These are phyloP conservation scores for Mycena alexandri DNA, from an alignment of 768 basidiomycete species.

Conservation along the genomic window DNA sequence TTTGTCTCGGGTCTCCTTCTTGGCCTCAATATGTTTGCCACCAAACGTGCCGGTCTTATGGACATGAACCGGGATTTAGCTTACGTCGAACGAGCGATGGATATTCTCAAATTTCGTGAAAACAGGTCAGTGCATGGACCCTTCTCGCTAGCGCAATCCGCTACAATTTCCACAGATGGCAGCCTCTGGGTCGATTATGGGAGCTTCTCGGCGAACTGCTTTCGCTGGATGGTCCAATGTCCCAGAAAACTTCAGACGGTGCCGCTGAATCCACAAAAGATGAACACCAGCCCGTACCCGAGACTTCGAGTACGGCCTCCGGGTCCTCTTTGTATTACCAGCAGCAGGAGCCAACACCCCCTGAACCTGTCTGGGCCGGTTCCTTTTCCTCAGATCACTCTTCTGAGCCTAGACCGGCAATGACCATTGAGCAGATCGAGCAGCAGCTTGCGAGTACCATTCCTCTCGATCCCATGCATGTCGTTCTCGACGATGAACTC, in stretches of 20 bases:
- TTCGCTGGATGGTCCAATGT: constrained; percentile 21
- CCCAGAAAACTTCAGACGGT: background rate
- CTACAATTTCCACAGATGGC: background rate
- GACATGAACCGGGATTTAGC: constrained; percentile 10
- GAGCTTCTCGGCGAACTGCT: constrained; percentile 27
- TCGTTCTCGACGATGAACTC: constrained; percentile 27
- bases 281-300: too few relatives aligned
- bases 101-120: constrained; percentile 11
- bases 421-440: constrained; percentile 10
- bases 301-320: background rate
- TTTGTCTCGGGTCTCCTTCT: constrained; percentile 18
- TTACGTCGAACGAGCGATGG: background rate
- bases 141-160: background rate
- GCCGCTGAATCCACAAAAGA: background rate
- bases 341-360: background rate
- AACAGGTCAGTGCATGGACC: constrained; percentile 4
- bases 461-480: background rate
- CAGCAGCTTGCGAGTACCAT: constrained; percentile 21
- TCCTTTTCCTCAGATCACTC: background rate
- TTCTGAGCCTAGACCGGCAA: constrained; percentile 1
- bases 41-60: constrained; percentile 18
- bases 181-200: constrained; percentile 17
- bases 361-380: background rate
- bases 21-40: constrained; percentile 6
- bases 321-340: background rate